These are phyloP conservation scores for Paradendryphiella salina DNA, from an alignment of 2,329 filamentous ascomycete genomes.

Conservation along the genomic window DNA sequence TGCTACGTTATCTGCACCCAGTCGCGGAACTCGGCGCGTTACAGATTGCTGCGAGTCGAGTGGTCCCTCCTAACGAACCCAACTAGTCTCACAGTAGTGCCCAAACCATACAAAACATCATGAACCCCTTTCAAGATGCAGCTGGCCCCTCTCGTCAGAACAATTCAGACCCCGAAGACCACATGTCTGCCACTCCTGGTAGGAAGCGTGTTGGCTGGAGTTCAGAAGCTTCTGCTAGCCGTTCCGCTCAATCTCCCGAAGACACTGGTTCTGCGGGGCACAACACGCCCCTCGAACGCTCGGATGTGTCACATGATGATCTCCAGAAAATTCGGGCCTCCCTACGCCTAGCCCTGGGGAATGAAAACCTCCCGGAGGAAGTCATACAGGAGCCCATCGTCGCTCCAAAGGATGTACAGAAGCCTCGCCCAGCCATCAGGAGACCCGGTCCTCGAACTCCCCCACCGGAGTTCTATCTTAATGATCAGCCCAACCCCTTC, in stretches of 20 bases:
- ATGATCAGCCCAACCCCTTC: constrained; percentile 43
- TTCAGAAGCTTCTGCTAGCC: constrained; percentile 22
- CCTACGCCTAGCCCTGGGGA: constrained; percentile 41
- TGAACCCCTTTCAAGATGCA: constrained; percentile 32
- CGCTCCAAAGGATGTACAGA: constrained; percentile 32
- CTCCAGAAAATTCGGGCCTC: constrained; percentile 40
- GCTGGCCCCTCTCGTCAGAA: constrained; percentile 19
- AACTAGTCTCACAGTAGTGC: constrained; percentile 10
- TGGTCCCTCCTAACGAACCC: constrained; percentile 8
- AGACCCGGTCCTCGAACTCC: constrained; percentile 36
- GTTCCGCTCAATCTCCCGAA: constrained; percentile 26
- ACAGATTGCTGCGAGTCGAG: constrained; percentile 16
- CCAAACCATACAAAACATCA: constrained; percentile 28
- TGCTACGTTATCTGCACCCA: constrained; percentile 19
- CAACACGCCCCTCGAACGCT: constrained; percentile 35
- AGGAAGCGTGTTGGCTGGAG: constrained; percentile 45
- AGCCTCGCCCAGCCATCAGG: constrained; percentile 46
- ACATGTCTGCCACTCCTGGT: constrained; percentile 33
- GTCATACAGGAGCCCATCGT: constrained; percentile 16
- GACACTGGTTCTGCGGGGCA: constrained; percentile 34
- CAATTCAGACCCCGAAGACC: constrained; percentile 26
- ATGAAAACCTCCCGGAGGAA: constrained; percentile 30
- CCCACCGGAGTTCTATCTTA: constrained; percentile 40
- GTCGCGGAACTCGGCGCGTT: constrained; percentile 20
- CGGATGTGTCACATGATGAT: constrained; percentile 44